Evolutionary conservation across 2,329 filamentous ascomycete species (phyloP).

Genomic region (Neopestalotiopsis sp.): DNA sequence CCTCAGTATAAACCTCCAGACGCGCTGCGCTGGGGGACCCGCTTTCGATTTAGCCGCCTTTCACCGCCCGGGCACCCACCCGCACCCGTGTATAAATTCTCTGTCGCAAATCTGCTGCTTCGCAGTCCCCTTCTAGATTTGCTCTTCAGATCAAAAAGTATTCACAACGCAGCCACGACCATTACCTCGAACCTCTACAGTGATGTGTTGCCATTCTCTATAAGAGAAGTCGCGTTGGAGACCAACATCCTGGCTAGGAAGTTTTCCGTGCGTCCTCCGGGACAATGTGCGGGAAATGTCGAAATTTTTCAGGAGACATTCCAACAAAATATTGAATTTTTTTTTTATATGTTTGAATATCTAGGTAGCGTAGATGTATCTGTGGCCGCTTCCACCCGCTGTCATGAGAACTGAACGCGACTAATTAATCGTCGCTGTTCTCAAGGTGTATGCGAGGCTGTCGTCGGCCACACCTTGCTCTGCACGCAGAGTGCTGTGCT

Average conservation of each 20-base stretch:
- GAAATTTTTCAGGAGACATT: constrained; percentile 61
- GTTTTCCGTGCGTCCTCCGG: constrained; percentile 54
- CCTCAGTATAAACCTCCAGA: background rate
- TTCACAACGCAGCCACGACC: constrained; percentile 66
- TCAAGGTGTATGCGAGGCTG: background rate
- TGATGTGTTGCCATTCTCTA: constrained; percentile 66
- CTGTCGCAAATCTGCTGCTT: background rate
- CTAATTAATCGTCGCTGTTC: background rate
- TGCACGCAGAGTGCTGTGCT: background rate
- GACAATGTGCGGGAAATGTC: constrained; percentile 61
- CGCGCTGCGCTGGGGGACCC: background rate
- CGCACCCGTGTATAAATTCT: background rate
- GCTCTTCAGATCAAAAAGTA: constrained; percentile 66
- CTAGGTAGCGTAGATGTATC: background rate
- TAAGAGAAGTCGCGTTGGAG: constrained; percentile 59
- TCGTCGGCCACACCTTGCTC: background rate
- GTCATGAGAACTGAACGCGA: background rate
- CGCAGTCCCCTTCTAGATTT: constrained; percentile 39
- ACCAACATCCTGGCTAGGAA: constrained; percentile 68
- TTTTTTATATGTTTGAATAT: background rate
- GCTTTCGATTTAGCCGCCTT: background rate
- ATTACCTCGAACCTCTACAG: constrained; percentile 61
- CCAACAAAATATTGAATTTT: background rate
- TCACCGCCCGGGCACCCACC: constrained; percentile 9
- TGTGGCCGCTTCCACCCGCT: background rate